Evolutionary conservation across 371 early-diverging fungal species (phyloP).

Genomic region (Mucor ambiguus): DNA sequence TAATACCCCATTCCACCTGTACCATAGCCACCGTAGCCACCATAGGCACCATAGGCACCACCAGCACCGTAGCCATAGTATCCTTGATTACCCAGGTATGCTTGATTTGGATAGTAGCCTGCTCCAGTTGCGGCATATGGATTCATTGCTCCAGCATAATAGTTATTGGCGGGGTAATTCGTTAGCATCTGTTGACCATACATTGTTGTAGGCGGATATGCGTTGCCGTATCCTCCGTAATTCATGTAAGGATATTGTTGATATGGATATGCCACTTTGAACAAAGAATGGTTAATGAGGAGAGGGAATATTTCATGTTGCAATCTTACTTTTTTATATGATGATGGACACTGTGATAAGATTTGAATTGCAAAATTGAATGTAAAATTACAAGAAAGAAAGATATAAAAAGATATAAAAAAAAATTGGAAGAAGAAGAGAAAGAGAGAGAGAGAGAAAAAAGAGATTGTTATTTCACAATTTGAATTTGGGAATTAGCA

Average conservation of each 20-base stretch:
- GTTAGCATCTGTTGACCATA: constrained; percentile 18
- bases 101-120: constrained; percentile 16
- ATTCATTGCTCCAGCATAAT: constrained; percentile 7
- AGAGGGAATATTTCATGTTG: background rate
- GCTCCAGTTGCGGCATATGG: constrained; percentile 7
- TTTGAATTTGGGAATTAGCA: background rate
- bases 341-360: background rate
- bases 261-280: constrained; percentile 18
- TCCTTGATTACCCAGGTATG: constrained; percentile 6
- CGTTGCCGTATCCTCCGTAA: constrained; percentile 10
- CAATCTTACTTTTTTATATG: constrained; percentile 2
- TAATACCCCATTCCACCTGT: constrained; percentile 6
- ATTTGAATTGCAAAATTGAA: background rate
- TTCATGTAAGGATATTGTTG: constrained; percentile 13
- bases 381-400: background rate
- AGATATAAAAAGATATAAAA: background rate
- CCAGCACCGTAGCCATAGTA: constrained; percentile 3
- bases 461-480: constrained; percentile 3
- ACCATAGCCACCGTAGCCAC: constrained; percentile 11
- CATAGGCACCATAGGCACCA: constrained; percentile 7
- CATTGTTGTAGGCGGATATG: constrained; percentile 8
- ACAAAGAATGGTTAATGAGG: background rate
- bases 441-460: background rate
- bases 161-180: constrained; percentile 8
- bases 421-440: background rate